phyloP scores from a whole-genome alignment of 768 basidiomycete genomes.

The Gautieria morchelliformis region DNA sequence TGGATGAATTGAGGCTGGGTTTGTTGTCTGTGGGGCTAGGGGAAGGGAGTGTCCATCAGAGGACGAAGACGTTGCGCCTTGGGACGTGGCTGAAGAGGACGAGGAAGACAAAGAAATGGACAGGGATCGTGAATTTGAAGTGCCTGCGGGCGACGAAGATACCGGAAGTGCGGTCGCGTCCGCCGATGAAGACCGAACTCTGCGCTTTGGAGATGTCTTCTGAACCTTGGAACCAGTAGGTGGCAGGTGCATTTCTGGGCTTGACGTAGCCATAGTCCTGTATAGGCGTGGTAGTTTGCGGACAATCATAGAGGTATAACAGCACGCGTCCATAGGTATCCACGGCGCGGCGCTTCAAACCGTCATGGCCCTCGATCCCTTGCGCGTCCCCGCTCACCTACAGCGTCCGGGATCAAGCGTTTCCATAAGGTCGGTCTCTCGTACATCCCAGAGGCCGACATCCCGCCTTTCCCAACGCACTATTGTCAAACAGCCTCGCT shows the following conservation, averaged over 20 bases:
- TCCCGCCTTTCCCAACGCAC: conserved; percentile 48
- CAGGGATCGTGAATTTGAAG: background rate
- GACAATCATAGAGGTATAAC: background rate
- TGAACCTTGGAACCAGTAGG: background rate
- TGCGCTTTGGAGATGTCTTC: background rate
- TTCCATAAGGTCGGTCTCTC: conserved; percentile 24
- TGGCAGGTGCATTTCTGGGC: background rate
- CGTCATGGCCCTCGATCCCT: conserved; percentile 23
- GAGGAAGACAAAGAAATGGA: background rate
- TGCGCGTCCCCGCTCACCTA: conserved; percentile 35
- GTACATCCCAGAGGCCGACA: conserved; percentile 30
- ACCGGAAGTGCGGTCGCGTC: background rate
- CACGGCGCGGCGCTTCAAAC: background rate
- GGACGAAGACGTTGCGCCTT: background rate
- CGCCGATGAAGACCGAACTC: background rate
- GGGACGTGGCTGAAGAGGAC: background rate
- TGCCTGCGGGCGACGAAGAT: background rate
- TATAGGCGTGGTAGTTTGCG: background rate
- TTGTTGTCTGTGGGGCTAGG: conserved; percentile 5
- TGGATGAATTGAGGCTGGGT: background rate
- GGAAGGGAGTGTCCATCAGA: conserved; percentile 1
- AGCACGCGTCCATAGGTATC: background rate
- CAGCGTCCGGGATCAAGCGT: conserved; percentile 17
- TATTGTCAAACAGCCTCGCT: conserved; percentile 38
- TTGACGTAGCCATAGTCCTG: background rate